Evolutionary conservation across 768 basidiomycete genomes (phyloP), one percentile per base, ranked within the genome.

Genomic region (Mycena venus): DNA sequence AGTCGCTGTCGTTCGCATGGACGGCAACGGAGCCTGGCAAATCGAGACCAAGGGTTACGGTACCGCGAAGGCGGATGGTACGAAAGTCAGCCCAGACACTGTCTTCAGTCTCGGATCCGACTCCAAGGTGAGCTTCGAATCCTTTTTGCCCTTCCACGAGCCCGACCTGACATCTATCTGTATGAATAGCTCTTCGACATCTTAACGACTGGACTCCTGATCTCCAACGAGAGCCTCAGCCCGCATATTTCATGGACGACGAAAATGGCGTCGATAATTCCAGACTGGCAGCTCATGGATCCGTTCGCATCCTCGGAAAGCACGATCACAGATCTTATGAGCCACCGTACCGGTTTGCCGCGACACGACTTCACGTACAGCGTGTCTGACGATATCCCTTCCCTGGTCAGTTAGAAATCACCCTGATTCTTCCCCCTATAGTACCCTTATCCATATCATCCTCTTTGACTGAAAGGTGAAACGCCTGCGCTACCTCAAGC

Each of bases 281-380:
- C 80, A 0, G 76, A 75, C 29, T 80, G 78, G 76, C 51, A 68
- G 36, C 76, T 81, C 60, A 75, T 74, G 60, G 81, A 82, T 61
- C 72, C 74, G 12, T n/a, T 80, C 19, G 79, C 79, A 1, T 58
- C 64, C 1, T 60, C 72, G 8, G 64, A 79, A 32, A 78, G 72
- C 42, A 63, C 44, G 5, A 63, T 49, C 12, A 49, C 31, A 27
- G 81, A 82, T 49, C 58, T 78, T 7, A 79, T 81, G 78, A 79
- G 77, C 62, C 81, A 82, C 61, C 80, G 80, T 53, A 80, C 81
- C 15, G 80, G 79, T 5, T 21, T 78, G 19, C 79, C 81, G 29
- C 56, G 62, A 15, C 79, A 80, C 44, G 77, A 79, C n/a, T 70
- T 74, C 34, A 40, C 32, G 21, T 77, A 15, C 5, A 32, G 31